A percentile compares a stretch with the other conserved stretches of the same genome.
Evolutionary conservation across 352 stramenopile species (phyloP).

Genomic region (Pythium grandisporangium): DNA sequence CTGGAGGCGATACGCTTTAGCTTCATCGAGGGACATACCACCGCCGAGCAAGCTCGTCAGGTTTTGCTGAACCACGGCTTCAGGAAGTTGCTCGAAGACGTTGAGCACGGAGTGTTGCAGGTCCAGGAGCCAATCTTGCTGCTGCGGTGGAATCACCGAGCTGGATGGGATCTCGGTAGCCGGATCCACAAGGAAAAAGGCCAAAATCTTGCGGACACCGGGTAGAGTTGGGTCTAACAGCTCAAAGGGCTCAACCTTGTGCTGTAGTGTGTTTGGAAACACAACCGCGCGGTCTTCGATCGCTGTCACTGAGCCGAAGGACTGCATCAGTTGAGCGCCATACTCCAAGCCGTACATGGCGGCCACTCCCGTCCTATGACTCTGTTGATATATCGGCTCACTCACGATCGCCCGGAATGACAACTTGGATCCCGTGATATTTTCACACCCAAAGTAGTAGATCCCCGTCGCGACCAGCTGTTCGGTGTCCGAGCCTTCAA

Average conservation of each 20-base stretch:
- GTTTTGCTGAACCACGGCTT: not conserved
- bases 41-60: not conserved
- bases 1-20: conserved; percentile 3
- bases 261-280: conserved; percentile 33
- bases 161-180: conserved; percentile 20
- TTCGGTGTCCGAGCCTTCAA: conserved; percentile 33
- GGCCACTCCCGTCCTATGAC: conserved; percentile 13
- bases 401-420: conserved; percentile 21
- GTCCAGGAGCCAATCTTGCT: not conserved
- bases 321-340: conserved; percentile 13
- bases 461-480: conserved; percentile 34
- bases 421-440: conserved; percentile 31
- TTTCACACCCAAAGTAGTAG: conserved; percentile 41
- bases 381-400: conserved; percentile 18
- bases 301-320: conserved; percentile 12
- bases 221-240: conserved; percentile 17
- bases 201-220: conserved; percentile 33
- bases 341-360: conserved; percentile 20
- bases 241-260: conserved; percentile 37
- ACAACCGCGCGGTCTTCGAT: conserved; percentile 19
- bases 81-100: not conserved
- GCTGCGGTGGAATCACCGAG: conserved; percentile 14
- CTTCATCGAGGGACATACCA: conserved; percentile 4
- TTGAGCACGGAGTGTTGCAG: not conserved
- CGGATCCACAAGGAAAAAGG: conserved; percentile 37